These are phyloP conservation scores for Eugenia klotzschiana DNA, from an alignment of 441 rosid species.

Conservation along the genomic window DNA sequence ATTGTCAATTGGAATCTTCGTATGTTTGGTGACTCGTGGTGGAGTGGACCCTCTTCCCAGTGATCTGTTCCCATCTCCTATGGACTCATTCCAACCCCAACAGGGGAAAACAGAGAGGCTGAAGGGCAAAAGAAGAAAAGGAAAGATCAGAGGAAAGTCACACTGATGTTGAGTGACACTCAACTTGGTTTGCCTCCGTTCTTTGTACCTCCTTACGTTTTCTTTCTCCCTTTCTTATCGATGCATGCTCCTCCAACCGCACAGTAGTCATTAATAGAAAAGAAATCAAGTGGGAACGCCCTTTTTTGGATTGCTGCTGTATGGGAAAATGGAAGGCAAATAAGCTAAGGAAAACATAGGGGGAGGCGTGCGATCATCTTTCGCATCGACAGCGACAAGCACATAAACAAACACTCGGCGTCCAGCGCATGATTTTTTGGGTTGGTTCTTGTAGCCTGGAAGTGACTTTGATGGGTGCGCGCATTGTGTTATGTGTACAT, in stretches of 20 bases:
- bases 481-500: not conserved
- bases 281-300: not conserved
- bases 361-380: not conserved
- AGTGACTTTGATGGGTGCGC: not conserved
- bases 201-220: not conserved
- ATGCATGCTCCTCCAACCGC: not conserved
- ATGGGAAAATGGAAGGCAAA: not conserved
- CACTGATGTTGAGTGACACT: not conserved
- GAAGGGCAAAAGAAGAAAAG: not conserved
- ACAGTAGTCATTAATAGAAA: not conserved
- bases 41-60: not conserved
- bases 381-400: not conserved
- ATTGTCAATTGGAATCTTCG: not conserved
- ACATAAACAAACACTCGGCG: not conserved
- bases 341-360: not conserved
- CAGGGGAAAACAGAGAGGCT: not conserved
- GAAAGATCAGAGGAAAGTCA: not conserved
- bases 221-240: not conserved
- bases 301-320: not conserved
- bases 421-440: not conserved
- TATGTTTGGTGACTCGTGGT: not conserved
- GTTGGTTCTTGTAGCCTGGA: not conserved
- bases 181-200: not conserved
- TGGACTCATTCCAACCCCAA: not conserved
- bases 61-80: not conserved